Base-by-base conservation (phyloP, 169 alveolate genomes). In the Cardiosporidium cionae region DNA sequence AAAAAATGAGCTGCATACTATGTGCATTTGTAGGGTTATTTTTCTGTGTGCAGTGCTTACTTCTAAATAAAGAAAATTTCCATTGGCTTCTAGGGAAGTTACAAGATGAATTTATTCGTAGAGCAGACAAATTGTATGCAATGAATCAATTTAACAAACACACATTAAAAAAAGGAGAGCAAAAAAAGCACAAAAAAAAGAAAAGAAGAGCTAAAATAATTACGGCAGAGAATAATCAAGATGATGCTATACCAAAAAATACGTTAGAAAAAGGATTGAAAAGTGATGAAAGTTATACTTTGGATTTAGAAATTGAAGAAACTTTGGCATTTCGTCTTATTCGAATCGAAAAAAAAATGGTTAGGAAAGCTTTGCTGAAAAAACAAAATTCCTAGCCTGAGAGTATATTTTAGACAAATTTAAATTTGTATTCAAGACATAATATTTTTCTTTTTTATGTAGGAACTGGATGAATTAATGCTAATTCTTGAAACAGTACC, bases 401-500 rank as follows among this genome's bases (percentile, higher is more conserved):
- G n/a, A n/a, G n/a, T n/a, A n/a, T n/a, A n/a, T n/a, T n/a, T 44
- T 44, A 44, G 58, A 16, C 16, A n/a, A 16, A 44, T 44, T 16
- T 44, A n/a, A 44, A 44, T 16, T n/a, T 44, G 58, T 16, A n/a
- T 16, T 44, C 27, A 16, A 16, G 27, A 44, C n/a, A 16, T 16
- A 16, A 44, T 16, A 16, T 44, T 16, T 16, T 22, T 2, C 16
- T 6, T 1, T 6, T 3, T 53, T 37, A 3, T 25, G 4, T 71
- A 77, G 83, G 25, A 54, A 66, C 70, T 69, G 32, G 83, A 77
- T 44, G 83, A 77, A 62, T 71, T 74, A 72, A 62, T 32, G 28
- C 35, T 77, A 34, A 68, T 77, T 32, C 16, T 77, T 36, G 83
- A 77, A 16, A 71, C 74, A n/a, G 54, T 77, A 33, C 83, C 83